phyloP scores from a whole-genome alignment of 768 basidiomycete species.

The Russula vinacea region DNA sequence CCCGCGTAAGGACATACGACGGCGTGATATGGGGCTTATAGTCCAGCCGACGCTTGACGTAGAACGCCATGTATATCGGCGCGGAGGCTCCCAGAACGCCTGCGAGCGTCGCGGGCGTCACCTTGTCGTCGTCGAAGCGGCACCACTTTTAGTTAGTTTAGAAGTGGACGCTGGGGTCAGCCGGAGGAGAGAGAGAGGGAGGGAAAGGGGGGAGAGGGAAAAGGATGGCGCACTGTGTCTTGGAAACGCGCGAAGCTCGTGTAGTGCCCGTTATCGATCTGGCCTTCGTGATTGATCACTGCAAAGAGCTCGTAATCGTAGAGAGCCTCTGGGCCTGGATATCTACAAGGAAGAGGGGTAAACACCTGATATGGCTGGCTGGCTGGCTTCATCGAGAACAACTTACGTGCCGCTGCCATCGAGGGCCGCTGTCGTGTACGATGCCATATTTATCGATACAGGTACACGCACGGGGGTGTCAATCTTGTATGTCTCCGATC shows the following conservation, averaged over 20 bases:
- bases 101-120: slow-evolving; percentile 65
- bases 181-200: slow-evolving; percentile 2
- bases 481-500: slow-evolving; percentile 69
- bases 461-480: slow-evolving; percentile 82
- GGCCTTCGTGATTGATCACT: slow-evolving; percentile 92
- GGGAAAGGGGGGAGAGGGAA: not conserved
- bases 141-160: slow-evolving; percentile 88
- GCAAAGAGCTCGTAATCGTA: slow-evolving; percentile 91
- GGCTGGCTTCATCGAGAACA: not conserved
- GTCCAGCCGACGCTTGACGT: slow-evolving; percentile 84
- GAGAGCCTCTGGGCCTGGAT: slow-evolving; percentile 59
- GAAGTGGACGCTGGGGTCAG: slow-evolving; percentile 6
- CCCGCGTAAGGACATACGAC: slow-evolving; percentile 24
- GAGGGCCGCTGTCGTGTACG: slow-evolving; percentile 69
- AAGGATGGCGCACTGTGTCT: slow-evolving; percentile 62
- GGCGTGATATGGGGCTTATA: slow-evolving; percentile 54
- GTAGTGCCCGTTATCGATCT: slow-evolving; percentile 93
- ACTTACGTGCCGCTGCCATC: slow-evolving; percentile 39
- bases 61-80: slow-evolving; percentile 92
- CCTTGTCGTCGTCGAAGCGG: slow-evolving; percentile 92
- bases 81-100: slow-evolving; percentile 57
- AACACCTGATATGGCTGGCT: not conserved
- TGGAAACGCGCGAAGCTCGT: slow-evolving; percentile 81
- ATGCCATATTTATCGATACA: slow-evolving; percentile 80
- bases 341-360: slow-evolving; percentile 34